Conservation (phyloP, 108 stramenopile species). For the Conticribra guillardii region DNA sequence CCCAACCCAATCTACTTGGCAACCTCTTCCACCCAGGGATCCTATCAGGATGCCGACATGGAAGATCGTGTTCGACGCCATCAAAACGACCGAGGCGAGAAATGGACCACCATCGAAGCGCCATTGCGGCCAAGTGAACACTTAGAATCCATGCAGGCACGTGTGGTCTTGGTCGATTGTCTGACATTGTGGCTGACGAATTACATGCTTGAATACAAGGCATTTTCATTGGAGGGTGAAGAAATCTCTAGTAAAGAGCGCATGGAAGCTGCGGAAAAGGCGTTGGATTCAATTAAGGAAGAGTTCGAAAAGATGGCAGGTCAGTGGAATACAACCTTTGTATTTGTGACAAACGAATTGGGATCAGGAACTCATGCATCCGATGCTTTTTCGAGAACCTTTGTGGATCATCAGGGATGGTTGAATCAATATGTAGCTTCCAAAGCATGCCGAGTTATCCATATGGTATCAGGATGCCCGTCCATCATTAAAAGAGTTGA, state of each 20-base stretch:
- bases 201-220: constrained; percentile 51
- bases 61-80: constrained; percentile 48
- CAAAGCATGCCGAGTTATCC: constrained; percentile 40
- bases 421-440: constrained; percentile 58
- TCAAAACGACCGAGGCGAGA: constrained; percentile 45
- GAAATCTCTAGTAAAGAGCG: constrained; percentile 7
- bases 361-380: constrained; percentile 58
- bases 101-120: constrained; percentile 63
- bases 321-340: constrained; percentile 59
- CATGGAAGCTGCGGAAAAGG: constrained; percentile 19
- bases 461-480: constrained; percentile 59
- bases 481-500: constrained; percentile 38
- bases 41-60: constrained; percentile 49
- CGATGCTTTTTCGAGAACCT: constrained; percentile 34
- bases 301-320: constrained; percentile 52
- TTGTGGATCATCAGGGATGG: constrained; percentile 65
- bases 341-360: constrained; percentile 64
- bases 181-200: constrained; percentile 67
- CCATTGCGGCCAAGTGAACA: constrained; percentile 50
- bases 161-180: constrained; percentile 63
- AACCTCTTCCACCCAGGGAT: constrained; percentile 30
- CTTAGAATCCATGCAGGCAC: constrained; percentile 30
- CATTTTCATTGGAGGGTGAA: constrained; percentile 33
- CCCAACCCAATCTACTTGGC: constrained; percentile 59
- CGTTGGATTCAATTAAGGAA: constrained; percentile 26